Conservation (phyloP, 768 basidiomycete species). For the Infundibulicybe gibba region DNA sequence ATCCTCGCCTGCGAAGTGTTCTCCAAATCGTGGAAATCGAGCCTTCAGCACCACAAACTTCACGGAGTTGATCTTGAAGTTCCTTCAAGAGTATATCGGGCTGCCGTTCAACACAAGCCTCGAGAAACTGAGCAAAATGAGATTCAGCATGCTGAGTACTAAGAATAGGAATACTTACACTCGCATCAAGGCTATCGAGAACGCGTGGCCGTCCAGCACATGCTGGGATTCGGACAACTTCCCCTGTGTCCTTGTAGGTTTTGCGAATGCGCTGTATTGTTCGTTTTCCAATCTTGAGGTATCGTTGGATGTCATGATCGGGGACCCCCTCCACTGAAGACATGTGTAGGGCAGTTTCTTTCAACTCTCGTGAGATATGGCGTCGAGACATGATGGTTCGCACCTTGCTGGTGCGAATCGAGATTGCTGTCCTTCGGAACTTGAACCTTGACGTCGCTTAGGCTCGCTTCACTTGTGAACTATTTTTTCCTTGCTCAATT, state of each 20-base stretch:
- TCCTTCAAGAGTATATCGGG: conserved; percentile 13
- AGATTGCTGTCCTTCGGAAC: too few species aligned
- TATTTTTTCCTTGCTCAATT: too few species aligned
- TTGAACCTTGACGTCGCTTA: too few species aligned
- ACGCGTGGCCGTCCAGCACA: background rate
- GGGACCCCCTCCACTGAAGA: conserved; percentile 1
- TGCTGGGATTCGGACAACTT: background rate
- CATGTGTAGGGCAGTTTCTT: conserved; percentile 8
- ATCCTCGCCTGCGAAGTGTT: conserved; percentile 10
- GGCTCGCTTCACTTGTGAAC: too few species aligned
- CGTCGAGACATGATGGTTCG: too few species aligned
- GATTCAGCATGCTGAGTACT: background rate
- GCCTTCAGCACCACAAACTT: too few species aligned
- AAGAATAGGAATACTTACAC: background rate
- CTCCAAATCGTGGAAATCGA: conserved; percentile 13
- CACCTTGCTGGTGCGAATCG: too few species aligned
- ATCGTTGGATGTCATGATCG: conserved; percentile 1
- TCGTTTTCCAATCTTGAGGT: conserved; percentile 1
- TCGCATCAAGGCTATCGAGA: background rate
- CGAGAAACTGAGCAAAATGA: conserved; percentile 8
- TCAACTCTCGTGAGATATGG: conserved; percentile 7
- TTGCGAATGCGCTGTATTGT: conserved; percentile 4
- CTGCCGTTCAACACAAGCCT: conserved; percentile 7
- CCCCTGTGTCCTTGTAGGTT: background rate
- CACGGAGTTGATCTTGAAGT: conserved; percentile 12